Evolutionary conservation across 495 filamentous ascomycete genomes (phyloP).

Genomic region (Chlorociboria aeruginascens): DNA sequence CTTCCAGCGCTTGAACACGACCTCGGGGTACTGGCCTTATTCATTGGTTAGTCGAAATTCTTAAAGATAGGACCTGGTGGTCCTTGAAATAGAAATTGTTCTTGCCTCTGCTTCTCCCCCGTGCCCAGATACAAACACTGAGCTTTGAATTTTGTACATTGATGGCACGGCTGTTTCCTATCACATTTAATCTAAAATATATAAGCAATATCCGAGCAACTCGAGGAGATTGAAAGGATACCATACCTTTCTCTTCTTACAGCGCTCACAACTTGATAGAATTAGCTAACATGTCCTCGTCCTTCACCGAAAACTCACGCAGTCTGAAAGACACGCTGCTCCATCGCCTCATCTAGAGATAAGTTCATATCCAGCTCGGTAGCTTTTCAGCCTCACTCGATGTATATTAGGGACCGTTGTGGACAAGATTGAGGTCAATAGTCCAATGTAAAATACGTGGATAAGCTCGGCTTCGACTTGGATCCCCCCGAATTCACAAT

Average conservation of each 20-base stretch:
- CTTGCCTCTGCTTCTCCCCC: conserved; percentile 20
- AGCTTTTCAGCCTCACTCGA: too few species aligned
- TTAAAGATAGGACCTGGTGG: neutral
- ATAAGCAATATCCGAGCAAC: neutral
- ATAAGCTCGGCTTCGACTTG: too few species aligned
- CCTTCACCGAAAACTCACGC: neutral
- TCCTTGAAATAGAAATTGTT: neutral
- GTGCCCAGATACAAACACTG: conserved; percentile 19
- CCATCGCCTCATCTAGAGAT: neutral
- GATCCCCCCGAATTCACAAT: too few species aligned
- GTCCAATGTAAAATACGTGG: too few species aligned
- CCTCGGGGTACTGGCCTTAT: conserved; percentile 18
- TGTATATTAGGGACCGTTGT: too few species aligned
- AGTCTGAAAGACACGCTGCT: neutral
- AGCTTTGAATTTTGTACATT: conserved; percentile 18
- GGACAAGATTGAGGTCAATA: too few species aligned
- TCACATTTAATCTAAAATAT: conserved; percentile 22
- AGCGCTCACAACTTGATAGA: conserved; percentile 8
- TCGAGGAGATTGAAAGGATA: neutral
- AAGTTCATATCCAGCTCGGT: neutral
- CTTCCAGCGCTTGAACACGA: conserved; percentile 22
- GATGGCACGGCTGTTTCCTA: conserved; percentile 17
- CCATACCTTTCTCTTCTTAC: conserved; percentile 13
- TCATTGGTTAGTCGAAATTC: neutral
- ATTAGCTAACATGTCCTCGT: neutral